phyloP scores from a whole-genome alignment of 2,329 filamentous ascomycete species.

The Colletotrichum tabaci region DNA sequence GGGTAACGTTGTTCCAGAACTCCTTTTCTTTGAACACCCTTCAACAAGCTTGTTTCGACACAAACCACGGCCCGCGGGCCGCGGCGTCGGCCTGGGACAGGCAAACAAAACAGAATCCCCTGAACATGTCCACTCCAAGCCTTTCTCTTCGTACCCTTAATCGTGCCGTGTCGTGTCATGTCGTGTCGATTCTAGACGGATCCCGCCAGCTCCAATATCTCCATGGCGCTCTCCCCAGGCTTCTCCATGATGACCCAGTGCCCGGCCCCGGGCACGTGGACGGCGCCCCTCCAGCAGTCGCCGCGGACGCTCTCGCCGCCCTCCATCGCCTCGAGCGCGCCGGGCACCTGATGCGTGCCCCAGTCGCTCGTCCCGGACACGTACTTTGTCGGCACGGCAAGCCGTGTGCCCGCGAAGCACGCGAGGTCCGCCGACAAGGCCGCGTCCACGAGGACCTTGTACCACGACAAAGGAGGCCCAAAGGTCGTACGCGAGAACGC shows the following conservation, averaged over 20 bases:
- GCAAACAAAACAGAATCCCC: background rate
- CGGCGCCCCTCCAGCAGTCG: conserved; percentile 66
- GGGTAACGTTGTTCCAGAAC: background rate
- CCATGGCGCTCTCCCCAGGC: conserved; percentile 54
- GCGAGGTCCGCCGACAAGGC: conserved; percentile 65
- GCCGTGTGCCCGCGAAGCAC: conserved; percentile 71
- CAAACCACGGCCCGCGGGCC: background rate
- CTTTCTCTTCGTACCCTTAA: too few species aligned
- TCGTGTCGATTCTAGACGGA: background rate
- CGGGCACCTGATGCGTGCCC: conserved; percentile 78
- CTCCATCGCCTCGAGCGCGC: conserved; percentile 65
- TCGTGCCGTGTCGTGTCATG: too few species aligned
- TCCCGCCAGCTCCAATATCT: conserved; percentile 13
- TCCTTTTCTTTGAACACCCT: too few species aligned
- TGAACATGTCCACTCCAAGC: background rate
- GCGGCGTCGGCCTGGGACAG: background rate
- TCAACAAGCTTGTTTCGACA: background rate
- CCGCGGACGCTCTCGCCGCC: conserved; percentile 55
- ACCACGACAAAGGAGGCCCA: conserved; percentile 78
- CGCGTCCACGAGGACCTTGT: conserved; percentile 69
- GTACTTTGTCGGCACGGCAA: conserved; percentile 73
- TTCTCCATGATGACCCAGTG: conserved; percentile 81
- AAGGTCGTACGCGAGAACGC: conserved; percentile 76
- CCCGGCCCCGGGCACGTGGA: conserved; percentile 71
- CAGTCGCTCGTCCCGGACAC: conserved; percentile 76